Base-by-base conservation (phyloP, 108 stramenopile species). In the Cylindrotheca fusiformis region DNA sequence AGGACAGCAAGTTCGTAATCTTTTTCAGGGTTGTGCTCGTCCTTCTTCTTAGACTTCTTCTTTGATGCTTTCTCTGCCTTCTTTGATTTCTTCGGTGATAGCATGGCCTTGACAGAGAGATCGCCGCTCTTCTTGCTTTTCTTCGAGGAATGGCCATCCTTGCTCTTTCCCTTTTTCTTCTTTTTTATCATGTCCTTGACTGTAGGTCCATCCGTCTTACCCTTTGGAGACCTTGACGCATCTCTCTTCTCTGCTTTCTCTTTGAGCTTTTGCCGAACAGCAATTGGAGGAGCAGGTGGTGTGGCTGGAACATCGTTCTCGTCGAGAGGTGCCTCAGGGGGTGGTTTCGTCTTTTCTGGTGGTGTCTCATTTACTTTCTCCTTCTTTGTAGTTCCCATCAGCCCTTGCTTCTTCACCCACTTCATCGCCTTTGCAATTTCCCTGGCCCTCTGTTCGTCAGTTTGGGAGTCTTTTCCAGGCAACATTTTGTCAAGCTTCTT, bases 401-500 rank as follows among this genome's bases (percentile, higher is more conserved):
- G 3, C 4, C 55, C 65, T 27, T 67, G 54, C 18, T 67, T 67
- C 29, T 55, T 48, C 24, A 67, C 45, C 55, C 54, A 67, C 19
- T 29, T 56, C 24, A 67, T 19, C 18, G 65, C 65, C 20, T 67
- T 67, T 22, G 25, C 55, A 51, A 67, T 67, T 24, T 67, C 65
- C 33, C 48, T 48, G 17, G 65, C 65, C 25, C 55, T 26, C 5
- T 47, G 26, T 5, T 48, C 55, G 1, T 30, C 32, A n/a, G 36
- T 67, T 32, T 67, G 55, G 10, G 27, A 3, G 32, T 23, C 17
- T 29, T 29, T 22, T 30, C 25, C 32, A 14, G 65, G 65, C 22
- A 67, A 26, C 14, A 47, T 67, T 1, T 67, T 67, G 65, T 67
- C 55, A 14, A 67, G 45, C 55, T 67, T 67, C 45, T 67, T 55